Percentiles rank a stretch among this genome's conserved stretches.
Evolutionary conservation across 495 filamentous ascomycete species (phyloP).

Genomic region (Daldinia grandis): DNA sequence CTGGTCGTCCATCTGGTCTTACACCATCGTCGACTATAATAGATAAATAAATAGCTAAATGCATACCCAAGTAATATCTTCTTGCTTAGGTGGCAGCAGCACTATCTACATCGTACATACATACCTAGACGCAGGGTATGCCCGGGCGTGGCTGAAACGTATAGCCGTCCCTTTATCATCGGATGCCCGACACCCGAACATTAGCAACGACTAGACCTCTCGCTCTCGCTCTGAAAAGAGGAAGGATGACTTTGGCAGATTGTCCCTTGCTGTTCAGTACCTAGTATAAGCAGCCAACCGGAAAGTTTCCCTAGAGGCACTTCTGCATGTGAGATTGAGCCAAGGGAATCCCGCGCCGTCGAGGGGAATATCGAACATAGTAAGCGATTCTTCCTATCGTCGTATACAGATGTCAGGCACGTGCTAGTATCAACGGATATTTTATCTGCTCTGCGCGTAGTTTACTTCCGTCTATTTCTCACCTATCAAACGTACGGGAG

Average conservation of each 20-base stretch:
- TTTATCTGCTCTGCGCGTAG: neutral
- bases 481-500: neutral
- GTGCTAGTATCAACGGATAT: neutral
- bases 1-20: conserved; percentile 9
- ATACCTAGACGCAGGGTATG: conserved; percentile 25
- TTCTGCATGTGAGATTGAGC: conserved; percentile 4
- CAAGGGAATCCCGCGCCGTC: conserved; percentile 8
- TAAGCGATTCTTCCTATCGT: conserved; percentile 1
- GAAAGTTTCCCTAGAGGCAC: conserved; percentile 9
- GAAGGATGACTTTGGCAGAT: neutral
- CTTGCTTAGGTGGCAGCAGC: conserved; percentile 3
- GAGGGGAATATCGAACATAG: neutral
- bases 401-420: neutral
- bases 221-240: conserved; percentile 25
- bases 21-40: too few species aligned
- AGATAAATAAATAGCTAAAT: too few species aligned
- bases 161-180: conserved; percentile 24
- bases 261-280: neutral
- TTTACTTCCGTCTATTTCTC: neutral
- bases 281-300: conserved; percentile 24
- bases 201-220: conserved; percentile 7
- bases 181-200: conserved; percentile 30
- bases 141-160: conserved; percentile 30
- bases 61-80: too few species aligned
- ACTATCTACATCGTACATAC: too few species aligned